Percentiles rank a stretch among this genome's conserved stretches.
These are phyloP conservation scores for Ustilago tritici DNA, from an alignment of 1,284 basidiomycete genomes.

Conservation along the genomic window DNA sequence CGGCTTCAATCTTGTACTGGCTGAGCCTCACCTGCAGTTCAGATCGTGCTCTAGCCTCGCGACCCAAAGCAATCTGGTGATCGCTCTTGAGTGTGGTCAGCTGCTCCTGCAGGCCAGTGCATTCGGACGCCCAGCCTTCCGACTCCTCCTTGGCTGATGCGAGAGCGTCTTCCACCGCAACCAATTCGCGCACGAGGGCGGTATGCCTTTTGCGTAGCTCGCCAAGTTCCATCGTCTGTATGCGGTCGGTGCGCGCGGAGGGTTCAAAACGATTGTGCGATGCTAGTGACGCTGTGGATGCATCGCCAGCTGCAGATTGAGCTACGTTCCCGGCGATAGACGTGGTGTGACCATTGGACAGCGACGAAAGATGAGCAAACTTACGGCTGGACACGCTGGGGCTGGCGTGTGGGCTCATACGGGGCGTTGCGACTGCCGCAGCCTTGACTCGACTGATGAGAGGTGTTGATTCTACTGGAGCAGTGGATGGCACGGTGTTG, in stretches of 20 bases:
- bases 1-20: conserved; percentile 51
- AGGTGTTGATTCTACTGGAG: conserved; percentile 42
- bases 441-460: conserved; percentile 36
- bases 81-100: conserved; percentile 20
- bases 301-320: conserved; percentile 10
- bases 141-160: conserved; percentile 43
- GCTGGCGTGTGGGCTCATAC: conserved; percentile 48
- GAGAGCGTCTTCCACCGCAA: conserved; percentile 28
- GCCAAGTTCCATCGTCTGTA: conserved; percentile 42
- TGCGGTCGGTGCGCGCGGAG: conserved; percentile 35
- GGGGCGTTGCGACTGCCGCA: conserved; percentile 20
- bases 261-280: conserved; percentile 38
- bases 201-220: conserved; percentile 44
- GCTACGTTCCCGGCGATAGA: not conserved
- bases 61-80: conserved; percentile 20
- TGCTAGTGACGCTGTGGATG: conserved; percentile 18
- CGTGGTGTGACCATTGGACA: conserved; percentile 27
- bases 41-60: conserved; percentile 25
- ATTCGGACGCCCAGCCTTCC: conserved; percentile 52
- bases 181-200: conserved; percentile 25
- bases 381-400: conserved; percentile 47
- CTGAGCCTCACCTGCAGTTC: conserved; percentile 34
- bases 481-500: not conserved
- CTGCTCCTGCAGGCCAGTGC: conserved; percentile 44
- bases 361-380: conserved; percentile 38